Evolutionary conservation across 2,329 filamentous ascomycete species (phyloP).

Genomic region (Emergomyces orientalis): DNA sequence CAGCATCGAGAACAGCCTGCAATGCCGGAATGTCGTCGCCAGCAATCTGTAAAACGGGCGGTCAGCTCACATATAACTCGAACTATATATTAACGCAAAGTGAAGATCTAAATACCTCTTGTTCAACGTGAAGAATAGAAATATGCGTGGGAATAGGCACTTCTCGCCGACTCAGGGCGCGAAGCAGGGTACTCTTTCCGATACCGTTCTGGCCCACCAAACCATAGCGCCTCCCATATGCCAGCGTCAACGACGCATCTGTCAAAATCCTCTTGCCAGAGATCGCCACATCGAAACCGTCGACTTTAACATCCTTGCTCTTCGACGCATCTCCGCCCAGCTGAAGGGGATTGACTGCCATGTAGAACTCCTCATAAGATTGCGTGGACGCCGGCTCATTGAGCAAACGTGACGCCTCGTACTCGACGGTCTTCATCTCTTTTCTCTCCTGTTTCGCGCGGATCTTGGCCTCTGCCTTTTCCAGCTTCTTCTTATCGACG

Average conservation of each 20-base stretch:
- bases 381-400: constrained; percentile 72
- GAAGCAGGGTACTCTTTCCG: constrained; percentile 87
- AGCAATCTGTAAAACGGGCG: constrained; percentile 52
- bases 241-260: constrained; percentile 80
- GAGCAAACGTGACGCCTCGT: constrained; percentile 85
- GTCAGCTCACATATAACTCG: constrained; percentile 7
- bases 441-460: constrained; percentile 98
- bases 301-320: constrained; percentile 98
- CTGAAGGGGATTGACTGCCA: constrained; percentile 96
- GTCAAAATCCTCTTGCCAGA: constrained; percentile 79
- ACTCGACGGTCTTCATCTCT: constrained; percentile 94
- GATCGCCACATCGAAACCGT: constrained; percentile 91
- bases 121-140: constrained; percentile 96
- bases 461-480: constrained; percentile 97
- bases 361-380: constrained; percentile 99
- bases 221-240: constrained; percentile 91
- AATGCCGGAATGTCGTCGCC: constrained; percentile 92
- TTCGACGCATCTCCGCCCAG: constrained; percentile 65
- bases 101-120: constrained; percentile 58
- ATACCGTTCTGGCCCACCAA: constrained; percentile 99
- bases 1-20: constrained; percentile 91
- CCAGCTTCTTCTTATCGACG: constrained; percentile 96
- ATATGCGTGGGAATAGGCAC: constrained; percentile 93
- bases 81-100: background rate
- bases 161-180: constrained; percentile 86